Evolutionary conservation across 768 basidiomycete species (phyloP).

Genomic region (Pulveroboletus sp.): DNA sequence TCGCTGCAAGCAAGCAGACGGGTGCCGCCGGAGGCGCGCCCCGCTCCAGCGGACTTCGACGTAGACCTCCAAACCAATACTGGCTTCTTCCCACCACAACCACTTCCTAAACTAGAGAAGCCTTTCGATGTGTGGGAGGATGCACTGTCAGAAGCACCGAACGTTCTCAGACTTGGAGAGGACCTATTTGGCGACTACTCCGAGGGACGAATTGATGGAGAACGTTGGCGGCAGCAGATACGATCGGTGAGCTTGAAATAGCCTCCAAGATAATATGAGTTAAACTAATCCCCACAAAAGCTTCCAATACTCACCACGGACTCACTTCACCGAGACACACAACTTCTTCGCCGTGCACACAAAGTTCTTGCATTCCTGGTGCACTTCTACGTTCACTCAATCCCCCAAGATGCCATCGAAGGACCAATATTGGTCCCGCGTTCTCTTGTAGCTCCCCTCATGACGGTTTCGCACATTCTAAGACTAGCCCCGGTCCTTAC

Average conservation of each 20-base stretch:
- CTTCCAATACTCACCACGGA: conserved; percentile 68
- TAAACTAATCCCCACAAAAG: conserved; percentile 40
- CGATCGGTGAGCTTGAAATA: conserved; percentile 49
- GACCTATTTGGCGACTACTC: conserved; percentile 48
- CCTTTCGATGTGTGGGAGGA: conserved; percentile 70
- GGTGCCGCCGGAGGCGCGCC: conserved; percentile 30
- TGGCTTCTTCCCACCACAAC: conserved; percentile 80
- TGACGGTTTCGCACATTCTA: conserved; percentile 69
- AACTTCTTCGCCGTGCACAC: conserved; percentile 79
- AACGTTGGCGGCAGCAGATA: conserved; percentile 66
- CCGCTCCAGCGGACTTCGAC: conserved; percentile 49
- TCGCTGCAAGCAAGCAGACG: conserved; percentile 38
- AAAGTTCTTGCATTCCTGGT: conserved; percentile 85
- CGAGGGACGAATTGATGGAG: conserved; percentile 51
- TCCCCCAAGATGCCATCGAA: conserved; percentile 41
- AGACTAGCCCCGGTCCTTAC: conserved; percentile 93
- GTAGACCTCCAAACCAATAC: conserved; percentile 47
- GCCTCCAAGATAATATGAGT: conserved; percentile 3
- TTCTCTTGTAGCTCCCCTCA: conserved; percentile 74
- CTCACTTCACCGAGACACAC: conserved; percentile 50
- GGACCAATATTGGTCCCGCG: conserved; percentile 62
- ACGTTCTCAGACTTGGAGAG: conserved; percentile 54
- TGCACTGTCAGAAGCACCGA: conserved; percentile 54
- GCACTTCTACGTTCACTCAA: conserved; percentile 88
- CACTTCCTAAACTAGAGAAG: conserved; percentile 53